Evolutionary conservation across 768 basidiomycete species (phyloP).

Genomic region (Naematelia encephala): DNA sequence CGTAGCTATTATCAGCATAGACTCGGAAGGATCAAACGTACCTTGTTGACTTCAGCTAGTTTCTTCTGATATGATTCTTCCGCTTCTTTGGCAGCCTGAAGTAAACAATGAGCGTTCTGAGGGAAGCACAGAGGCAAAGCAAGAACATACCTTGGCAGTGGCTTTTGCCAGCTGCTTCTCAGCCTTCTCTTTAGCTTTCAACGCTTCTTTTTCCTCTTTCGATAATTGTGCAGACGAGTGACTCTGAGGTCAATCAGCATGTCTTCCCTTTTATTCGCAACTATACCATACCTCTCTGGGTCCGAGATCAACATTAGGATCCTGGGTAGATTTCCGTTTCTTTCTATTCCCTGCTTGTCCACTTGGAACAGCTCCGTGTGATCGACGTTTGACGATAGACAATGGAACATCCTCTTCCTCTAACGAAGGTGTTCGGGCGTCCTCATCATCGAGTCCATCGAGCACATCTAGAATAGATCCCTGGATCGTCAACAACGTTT

Average conservation of each 20-base stretch:
- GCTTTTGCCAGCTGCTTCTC: slow-evolving; percentile 29
- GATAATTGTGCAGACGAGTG: neutral
- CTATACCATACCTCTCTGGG: no score
- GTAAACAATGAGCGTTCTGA: slow-evolving; percentile 1
- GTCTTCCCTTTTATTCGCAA: no score
- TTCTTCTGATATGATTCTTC: slow-evolving; percentile 37
- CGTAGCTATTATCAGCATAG: slow-evolving; percentile 25
- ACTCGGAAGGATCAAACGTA: slow-evolving; percentile 6
- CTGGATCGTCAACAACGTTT: neutral
- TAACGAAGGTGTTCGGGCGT: no score
- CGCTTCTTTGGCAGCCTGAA: slow-evolving; percentile 31
- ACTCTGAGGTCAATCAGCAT: neutral
- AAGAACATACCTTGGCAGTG: slow-evolving; percentile 22
- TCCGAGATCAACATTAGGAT: no score
- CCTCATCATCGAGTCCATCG: no score
- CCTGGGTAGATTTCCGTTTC: neutral
- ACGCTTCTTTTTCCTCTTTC: neutral
- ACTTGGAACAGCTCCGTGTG: neutral
- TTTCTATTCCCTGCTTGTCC: neutral
- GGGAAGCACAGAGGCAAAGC: no score
- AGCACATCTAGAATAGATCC: neutral
- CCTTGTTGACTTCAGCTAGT: slow-evolving; percentile 39
- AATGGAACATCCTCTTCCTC: no score
- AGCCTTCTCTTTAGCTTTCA: slow-evolving; percentile 16
- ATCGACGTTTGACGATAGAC: no score